A percentile compares a stretch with the other conserved stretches of the same genome.
These are phyloP conservation scores for Saccharomycopsis fermentans DNA, from an alignment of 805 yeast species.

Conservation along the genomic window DNA sequence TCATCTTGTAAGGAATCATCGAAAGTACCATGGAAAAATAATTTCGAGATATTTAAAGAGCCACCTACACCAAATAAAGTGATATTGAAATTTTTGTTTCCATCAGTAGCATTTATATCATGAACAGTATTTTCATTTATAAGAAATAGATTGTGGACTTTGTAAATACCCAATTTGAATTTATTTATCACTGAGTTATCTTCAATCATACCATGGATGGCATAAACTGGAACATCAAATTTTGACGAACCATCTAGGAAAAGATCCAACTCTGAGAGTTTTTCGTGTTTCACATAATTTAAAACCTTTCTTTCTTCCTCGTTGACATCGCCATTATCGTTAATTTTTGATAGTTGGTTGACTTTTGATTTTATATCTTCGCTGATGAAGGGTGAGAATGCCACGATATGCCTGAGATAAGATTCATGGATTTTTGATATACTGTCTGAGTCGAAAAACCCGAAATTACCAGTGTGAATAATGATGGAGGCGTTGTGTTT, in stretches of 20 bases:
- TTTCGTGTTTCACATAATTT: conserved; percentile 27
- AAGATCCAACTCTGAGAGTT: conserved; percentile 42
- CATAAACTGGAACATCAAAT: conserved; percentile 56
- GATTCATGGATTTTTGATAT: conserved; percentile 44
- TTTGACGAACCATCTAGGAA: conserved; percentile 34
- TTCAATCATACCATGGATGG: conserved; percentile 69
- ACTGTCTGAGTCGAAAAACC: conserved; percentile 56
- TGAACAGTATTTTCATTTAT: conserved; percentile 49
- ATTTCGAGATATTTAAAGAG: conserved; percentile 49
- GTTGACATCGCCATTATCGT: conserved; percentile 33
- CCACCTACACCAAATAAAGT: conserved; percentile 68
- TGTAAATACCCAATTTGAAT: conserved; percentile 44
- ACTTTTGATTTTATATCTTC: conserved; percentile 39
- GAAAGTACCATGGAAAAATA: conserved; percentile 53
- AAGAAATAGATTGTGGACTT: conserved; percentile 46
- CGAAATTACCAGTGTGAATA: conserved; percentile 71
- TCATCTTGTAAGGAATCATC: conserved; percentile 21
- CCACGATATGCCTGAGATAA: conserved; percentile 54
- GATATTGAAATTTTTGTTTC: conserved; percentile 31
- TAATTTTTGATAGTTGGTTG: conserved; percentile 39
- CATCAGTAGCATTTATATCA: conserved; percentile 29
- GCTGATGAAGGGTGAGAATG: conserved; percentile 50
- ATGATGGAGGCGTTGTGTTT: conserved; percentile 40
- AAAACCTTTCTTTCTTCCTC: conserved; percentile 23
- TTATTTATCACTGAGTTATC: conserved; percentile 58